A percentile compares a stretch with the other conserved stretches of the same genome.
These are phyloP conservation scores for Haplographium delicatum DNA, from an alignment of 495 filamentous ascomycete species.

Conservation along the genomic window DNA sequence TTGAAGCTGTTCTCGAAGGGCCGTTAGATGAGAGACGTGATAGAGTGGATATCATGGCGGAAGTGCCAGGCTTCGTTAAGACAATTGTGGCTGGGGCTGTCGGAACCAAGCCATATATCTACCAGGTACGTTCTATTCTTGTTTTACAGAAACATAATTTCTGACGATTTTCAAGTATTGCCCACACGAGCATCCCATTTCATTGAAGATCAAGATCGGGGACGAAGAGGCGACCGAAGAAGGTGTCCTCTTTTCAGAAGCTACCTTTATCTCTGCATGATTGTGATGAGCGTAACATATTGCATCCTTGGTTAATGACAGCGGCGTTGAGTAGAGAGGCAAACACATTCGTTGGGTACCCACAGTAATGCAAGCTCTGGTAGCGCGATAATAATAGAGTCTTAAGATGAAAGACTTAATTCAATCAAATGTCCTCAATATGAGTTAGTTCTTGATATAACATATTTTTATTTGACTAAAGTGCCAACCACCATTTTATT, in stretches of 20 bases:
- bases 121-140: conserved; percentile 60
- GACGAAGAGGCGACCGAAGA: conserved; percentile 71
- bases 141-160: not conserved
- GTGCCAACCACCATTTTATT: no score
- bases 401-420: conserved; percentile 23
- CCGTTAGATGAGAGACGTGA: conserved; percentile 66
- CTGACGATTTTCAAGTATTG: conserved; percentile 52
- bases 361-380: not conserved
- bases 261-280: conserved; percentile 72
- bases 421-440: conserved; percentile 7
- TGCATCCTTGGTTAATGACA: conserved; percentile 16
- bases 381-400: conserved; percentile 22
- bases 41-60: conserved; percentile 91
- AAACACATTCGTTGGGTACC: conserved; percentile 27
- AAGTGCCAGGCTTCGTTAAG: conserved; percentile 94
- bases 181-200: conserved; percentile 48
- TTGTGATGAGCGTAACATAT: not conserved
- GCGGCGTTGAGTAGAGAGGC: conserved; percentile 22
- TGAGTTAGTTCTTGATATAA: no score
- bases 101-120: conserved; percentile 94
- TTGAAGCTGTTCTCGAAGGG: conserved; percentile 64
- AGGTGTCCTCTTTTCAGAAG: conserved; percentile 74
- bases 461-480: no score
- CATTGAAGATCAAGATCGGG: conserved; percentile 77
- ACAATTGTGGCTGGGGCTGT: conserved; percentile 78